phyloP scores from a whole-genome alignment of 441 rosid genomes.

The Brassica hybrid region DNA sequence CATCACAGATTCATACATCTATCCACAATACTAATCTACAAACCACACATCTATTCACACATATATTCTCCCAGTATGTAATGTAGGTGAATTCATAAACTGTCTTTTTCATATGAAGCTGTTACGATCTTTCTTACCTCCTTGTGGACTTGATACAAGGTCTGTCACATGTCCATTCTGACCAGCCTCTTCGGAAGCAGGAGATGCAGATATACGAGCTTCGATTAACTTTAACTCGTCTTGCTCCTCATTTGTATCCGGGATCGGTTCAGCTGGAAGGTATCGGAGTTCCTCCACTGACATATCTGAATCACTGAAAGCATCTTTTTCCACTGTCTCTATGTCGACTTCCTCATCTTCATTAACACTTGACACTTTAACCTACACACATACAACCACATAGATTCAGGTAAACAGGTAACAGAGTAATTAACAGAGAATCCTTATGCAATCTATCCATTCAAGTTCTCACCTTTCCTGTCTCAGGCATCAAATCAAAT shows the following conservation, averaged over 20 bases:
- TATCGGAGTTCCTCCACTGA: slow-evolving; percentile 93
- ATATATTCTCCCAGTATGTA: too few relatives aligned
- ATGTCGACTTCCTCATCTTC: slow-evolving; percentile 97
- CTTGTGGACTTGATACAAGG: slow-evolving; percentile 73
- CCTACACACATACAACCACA: slow-evolving; percentile 53
- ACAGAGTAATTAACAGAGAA: slow-evolving; percentile 3
- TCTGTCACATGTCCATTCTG: slow-evolving; percentile 73
- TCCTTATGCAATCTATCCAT: slow-evolving; percentile 7
- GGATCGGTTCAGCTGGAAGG: slow-evolving; percentile 91
- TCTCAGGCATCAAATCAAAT: slow-evolving; percentile 87
- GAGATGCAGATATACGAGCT: slow-evolving; percentile 76
- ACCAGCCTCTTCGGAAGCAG: slow-evolving; percentile 75
- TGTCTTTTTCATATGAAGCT: slow-evolving; percentile 17
- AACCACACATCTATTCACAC: not conserved
- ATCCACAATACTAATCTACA: slow-evolving; percentile 28
- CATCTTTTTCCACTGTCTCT: slow-evolving; percentile 79
- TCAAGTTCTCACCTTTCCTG: slow-evolving; percentile 73
- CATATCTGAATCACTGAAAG: slow-evolving; percentile 93
- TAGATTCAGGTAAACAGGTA: slow-evolving; percentile 28
- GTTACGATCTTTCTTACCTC: slow-evolving; percentile 57
- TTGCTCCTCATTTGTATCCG: slow-evolving; percentile 55
- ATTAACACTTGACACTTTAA: slow-evolving; percentile 75
- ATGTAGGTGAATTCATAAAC: not conserved
- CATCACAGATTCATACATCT: slow-evolving; percentile 7
- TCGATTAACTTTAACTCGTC: slow-evolving; percentile 73